Base-by-base conservation (phyloP, 2,329 filamentous ascomycete species). In the Aspergillus melleus region DNA sequence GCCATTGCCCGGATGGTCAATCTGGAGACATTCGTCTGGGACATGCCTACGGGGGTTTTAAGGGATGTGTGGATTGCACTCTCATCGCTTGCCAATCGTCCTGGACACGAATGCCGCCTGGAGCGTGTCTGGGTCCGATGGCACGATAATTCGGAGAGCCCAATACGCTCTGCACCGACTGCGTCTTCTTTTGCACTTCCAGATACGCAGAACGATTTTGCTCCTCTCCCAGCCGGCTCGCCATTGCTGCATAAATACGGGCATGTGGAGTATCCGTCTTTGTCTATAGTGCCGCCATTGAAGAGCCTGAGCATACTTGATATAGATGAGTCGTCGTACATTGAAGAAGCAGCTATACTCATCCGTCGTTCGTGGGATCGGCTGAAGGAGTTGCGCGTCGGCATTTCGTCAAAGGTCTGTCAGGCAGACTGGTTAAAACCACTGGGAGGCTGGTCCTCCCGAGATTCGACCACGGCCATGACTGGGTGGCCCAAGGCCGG, bases 31-130 rank as follows among this genome's bases (percentile, higher is more conserved):
- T 95, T 95, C 69, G 82, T 91, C 3, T 95, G 91, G 91, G 91
- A 96, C 70, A 94, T 95, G 91, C 91, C 91, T 0, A 95, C 91
- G 0, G 91, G 91, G 1, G 89, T 95, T 19, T 77, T 92, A 55
- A 84, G 90, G 55, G 90, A 94, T 72, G 89, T 94, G 29, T 95
- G 92, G 84, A 85, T 92, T 70, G 88, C 90, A 22, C 81, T 96
- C 51, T 86, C 88, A 1, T 91, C 89, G 5, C 79, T 92, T 12
- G 87, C 86, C 44, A 84, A 90, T 66, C 81, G 84, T 22, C 81
- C 86, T 44, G 82, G 84, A 24, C 80, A 86, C 51, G 81, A 85
- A 46, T 88, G 88, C 69, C 88, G 88, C 49, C 79, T 95, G 51
- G 87, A 91, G 58, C 86, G 86, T 59, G 82, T 95, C 20, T 93